Evolutionary conservation across 371 early-diverging fungal genomes (phyloP).

Genomic region (Cokeromyces recurvatus): DNA sequence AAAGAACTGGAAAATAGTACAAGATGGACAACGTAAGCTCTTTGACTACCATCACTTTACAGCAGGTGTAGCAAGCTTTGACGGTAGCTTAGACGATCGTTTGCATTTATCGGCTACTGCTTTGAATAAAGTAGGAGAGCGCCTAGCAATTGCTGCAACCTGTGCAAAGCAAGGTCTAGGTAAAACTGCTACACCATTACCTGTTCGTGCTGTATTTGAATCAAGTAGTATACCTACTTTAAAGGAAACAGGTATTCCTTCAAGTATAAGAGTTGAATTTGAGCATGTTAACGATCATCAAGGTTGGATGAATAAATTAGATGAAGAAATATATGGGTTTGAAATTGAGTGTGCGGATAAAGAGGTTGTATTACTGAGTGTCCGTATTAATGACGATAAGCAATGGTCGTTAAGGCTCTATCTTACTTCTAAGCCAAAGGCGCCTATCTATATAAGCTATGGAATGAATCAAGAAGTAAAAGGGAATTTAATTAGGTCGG

Average conservation of each 20-base stretch:
- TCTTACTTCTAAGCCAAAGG: background rate
- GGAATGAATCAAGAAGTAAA: slow-evolving; percentile 1
- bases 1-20: slow-evolving; percentile 20
- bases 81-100: slow-evolving; percentile 30
- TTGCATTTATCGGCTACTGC: slow-evolving; percentile 32
- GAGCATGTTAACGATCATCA: background rate
- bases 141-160: slow-evolving; percentile 23
- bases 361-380: background rate
- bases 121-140: slow-evolving; percentile 18
- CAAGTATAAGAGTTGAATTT: background rate
- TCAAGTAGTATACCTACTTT: background rate
- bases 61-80: slow-evolving; percentile 25
- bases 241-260: background rate
- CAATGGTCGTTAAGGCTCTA: slow-evolving; percentile 1
- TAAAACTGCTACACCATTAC: slow-evolving; percentile 1
- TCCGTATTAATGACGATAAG: background rate
- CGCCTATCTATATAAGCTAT: slow-evolving; percentile 1
- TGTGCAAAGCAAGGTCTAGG: slow-evolving; percentile 1
- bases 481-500: background rate
- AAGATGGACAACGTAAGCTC: slow-evolving; percentile 19
- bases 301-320: background rate
- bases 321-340: slow-evolving; percentile 5
- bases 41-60: background rate
- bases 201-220: background rate
- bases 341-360: background rate